Evolutionary conservation across 805 yeast species (phyloP).

Genomic region (Candida tibetensis): DNA sequence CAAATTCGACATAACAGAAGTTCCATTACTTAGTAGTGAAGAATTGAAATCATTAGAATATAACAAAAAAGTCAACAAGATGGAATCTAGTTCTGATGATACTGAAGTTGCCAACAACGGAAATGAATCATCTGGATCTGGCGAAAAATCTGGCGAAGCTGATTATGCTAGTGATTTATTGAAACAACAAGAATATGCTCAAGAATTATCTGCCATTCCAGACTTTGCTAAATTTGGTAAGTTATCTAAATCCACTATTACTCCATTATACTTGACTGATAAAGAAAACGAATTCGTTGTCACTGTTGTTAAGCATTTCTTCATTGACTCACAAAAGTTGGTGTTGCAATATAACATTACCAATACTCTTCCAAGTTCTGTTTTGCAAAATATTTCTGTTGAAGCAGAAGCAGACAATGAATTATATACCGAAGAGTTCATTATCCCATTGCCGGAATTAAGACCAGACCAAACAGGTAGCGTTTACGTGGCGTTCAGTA

Average conservation of each 20-base stretch:
- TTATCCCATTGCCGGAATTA: slow-evolving; percentile 69
- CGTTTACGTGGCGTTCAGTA: slow-evolving; percentile 72
- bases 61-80: slow-evolving; percentile 46
- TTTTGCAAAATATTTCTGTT: slow-evolving; percentile 74
- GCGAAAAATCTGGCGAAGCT: slow-evolving; percentile 20
- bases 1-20: slow-evolving; percentile 68
- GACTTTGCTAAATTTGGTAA: slow-evolving; percentile 74
- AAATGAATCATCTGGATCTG: slow-evolving; percentile 19
- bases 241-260: slow-evolving; percentile 65
- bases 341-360: slow-evolving; percentile 78
- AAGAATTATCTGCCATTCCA: slow-evolving; percentile 66
- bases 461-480: slow-evolving; percentile 70
- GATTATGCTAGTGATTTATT: slow-evolving; percentile 28
- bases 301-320: slow-evolving; percentile 77
- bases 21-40: slow-evolving; percentile 66
- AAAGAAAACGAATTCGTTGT: slow-evolving; percentile 92
- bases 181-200: slow-evolving; percentile 63
- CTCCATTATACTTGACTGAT: slow-evolving; percentile 72
- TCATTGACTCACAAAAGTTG: slow-evolving; percentile 61
- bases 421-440: slow-evolving; percentile 62
- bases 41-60: slow-evolving; percentile 65
- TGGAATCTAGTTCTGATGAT: slow-evolving; percentile 26
- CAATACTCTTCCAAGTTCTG: slow-evolving; percentile 78
- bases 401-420: slow-evolving; percentile 62
- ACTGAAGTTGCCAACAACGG: slow-evolving; percentile 14